These are phyloP conservation scores for Cystobasidium tubakii DNA, from an alignment of 768 basidiomycete genomes.

Conservation along the genomic window DNA sequence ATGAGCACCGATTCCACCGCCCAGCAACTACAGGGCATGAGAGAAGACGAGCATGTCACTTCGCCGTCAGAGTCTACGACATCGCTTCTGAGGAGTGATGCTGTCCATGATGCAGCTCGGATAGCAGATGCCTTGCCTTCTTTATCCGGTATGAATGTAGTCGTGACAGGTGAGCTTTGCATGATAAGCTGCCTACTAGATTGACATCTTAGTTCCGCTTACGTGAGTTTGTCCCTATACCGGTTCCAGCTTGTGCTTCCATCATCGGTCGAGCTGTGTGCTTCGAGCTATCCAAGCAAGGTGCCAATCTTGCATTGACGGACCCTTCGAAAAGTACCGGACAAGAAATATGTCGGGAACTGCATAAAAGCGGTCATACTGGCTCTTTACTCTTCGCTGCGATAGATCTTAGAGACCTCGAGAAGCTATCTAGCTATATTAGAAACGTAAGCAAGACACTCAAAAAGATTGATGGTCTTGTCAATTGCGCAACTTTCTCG, in stretches of 20 bases:
- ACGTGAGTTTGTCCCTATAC: background rate
- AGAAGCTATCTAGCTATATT: slow-evolving; percentile 2
- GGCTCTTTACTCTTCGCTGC: slow-evolving; percentile 12
- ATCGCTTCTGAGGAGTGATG: background rate
- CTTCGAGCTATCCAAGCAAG: slow-evolving; percentile 16
- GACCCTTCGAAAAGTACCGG: slow-evolving; percentile 23
- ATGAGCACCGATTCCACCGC: background rate
- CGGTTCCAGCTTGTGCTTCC: slow-evolving; percentile 1
- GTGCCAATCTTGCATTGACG: slow-evolving; percentile 31
- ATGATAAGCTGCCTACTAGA: background rate
- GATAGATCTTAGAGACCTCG: slow-evolving; percentile 10
- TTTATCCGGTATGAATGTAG: slow-evolving; percentile 16
- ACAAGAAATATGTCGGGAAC: slow-evolving; percentile 25
- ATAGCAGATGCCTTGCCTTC: background rate
- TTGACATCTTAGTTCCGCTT: background rate
- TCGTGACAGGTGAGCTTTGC: slow-evolving; percentile 15
- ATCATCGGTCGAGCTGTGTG: slow-evolving; percentile 26
- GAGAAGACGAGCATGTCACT: background rate
- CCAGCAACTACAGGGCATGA: background rate
- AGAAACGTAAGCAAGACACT: slow-evolving; percentile 15
- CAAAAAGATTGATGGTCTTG: slow-evolving; percentile 19
- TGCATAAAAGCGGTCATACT: slow-evolving; percentile 17
- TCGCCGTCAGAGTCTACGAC: slow-evolving; percentile 21
- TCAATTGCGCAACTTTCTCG: slow-evolving; percentile 30
- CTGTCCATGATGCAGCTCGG: background rate